These are phyloP conservation scores for Penstemon davidsonii DNA, from an alignment of 257 asterid species.

Conservation along the genomic window DNA sequence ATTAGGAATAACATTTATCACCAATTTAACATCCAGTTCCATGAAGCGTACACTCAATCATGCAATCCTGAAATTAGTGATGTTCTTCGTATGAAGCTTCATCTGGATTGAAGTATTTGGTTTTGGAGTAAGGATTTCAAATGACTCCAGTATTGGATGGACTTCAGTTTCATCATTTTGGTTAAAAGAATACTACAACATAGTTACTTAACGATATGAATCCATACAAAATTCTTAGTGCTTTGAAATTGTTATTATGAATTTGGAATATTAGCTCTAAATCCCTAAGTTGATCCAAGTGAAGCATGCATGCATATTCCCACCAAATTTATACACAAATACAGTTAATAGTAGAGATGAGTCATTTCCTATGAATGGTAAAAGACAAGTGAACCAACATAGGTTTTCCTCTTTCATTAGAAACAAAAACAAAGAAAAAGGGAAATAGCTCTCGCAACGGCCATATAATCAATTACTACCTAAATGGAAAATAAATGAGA, in stretches of 20 bases:
- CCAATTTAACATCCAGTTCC: slow-evolving; percentile 8
- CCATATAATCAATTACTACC: not conserved
- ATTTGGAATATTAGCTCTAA: too few species aligned
- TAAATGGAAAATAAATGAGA: not conserved
- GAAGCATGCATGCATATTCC: slow-evolving; percentile 1
- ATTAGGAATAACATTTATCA: not conserved
- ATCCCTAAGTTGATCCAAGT: too few species aligned
- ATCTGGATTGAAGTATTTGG: too few species aligned
- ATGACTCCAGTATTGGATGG: too few species aligned
- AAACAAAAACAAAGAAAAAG: not conserved
- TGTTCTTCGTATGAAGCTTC: not conserved
- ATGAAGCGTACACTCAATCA: slow-evolving; percentile 6
- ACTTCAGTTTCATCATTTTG: too few species aligned
- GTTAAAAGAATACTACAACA: too few species aligned
- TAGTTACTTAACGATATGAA: too few species aligned
- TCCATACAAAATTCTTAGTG: too few species aligned
- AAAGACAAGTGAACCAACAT: slow-evolving; percentile 1
- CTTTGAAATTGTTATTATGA: too few species aligned
- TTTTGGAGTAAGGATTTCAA: too few species aligned
- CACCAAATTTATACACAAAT: not conserved
- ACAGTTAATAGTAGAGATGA: not conserved
- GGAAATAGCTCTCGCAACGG: not conserved
- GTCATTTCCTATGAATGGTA: slow-evolving; percentile 3
- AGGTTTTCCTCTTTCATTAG: not conserved
- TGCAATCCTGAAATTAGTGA: slow-evolving; percentile 7